These are phyloP conservation scores for Phanerochaete carnosa DNA, from an alignment of 768 basidiomycete genomes.

Conservation along the genomic window DNA sequence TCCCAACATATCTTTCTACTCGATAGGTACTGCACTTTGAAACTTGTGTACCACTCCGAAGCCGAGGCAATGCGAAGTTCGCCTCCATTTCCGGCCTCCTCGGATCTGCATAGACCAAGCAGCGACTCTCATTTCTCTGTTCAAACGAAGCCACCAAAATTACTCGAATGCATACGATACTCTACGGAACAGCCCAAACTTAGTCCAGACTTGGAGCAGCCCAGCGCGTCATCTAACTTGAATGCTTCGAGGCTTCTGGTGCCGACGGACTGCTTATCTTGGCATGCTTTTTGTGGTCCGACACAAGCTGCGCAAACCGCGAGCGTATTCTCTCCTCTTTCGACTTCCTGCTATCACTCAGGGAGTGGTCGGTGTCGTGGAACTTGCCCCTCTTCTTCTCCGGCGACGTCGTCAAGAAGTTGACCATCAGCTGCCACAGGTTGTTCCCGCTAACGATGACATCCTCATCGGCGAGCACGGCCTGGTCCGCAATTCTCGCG, in stretches of 20 bases:
- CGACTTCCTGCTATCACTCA: constrained; percentile 1
- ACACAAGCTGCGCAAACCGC: constrained; percentile 17
- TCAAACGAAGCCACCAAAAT: no score
- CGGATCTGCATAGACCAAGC: no score
- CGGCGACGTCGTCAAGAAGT: constrained; percentile 56
- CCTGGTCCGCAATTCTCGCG: constrained; percentile 70
- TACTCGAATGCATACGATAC: no score
- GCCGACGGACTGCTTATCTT: neutral
- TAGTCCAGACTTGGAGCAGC: no score
- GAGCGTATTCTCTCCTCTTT: constrained; percentile 17
- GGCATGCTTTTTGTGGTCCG: constrained; percentile 16
- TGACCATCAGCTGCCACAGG: constrained; percentile 66
- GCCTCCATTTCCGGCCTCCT: no score
- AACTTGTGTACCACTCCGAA: no score
- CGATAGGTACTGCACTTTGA: no score
- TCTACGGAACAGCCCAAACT: no score
- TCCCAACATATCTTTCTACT: no score
- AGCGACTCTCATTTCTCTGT: no score
- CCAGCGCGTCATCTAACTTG: no score
- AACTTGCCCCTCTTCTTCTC: constrained; percentile 29
- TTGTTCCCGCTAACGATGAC: constrained; percentile 60
- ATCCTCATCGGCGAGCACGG: constrained; percentile 54
- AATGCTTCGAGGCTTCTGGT: neutral
- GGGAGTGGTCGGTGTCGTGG: neutral
- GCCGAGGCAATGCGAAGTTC: no score